phyloP scores from a whole-genome alignment of 768 basidiomycete genomes.

The Leucosporidium yakuticum region DNA sequence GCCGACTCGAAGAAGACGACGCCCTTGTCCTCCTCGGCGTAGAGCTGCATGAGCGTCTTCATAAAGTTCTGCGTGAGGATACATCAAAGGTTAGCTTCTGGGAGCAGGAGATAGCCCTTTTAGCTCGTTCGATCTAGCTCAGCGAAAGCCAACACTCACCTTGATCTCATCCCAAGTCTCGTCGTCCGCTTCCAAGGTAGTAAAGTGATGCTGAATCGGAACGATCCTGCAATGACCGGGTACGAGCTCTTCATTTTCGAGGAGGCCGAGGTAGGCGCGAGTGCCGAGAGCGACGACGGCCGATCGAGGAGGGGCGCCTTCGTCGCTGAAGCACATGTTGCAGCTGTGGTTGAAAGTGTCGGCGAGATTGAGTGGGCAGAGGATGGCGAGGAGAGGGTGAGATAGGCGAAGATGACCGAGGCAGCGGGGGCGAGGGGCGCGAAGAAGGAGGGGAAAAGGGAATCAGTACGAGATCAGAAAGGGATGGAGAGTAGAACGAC shows the following conservation, averaged over 20 bases:
- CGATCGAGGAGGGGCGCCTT: constrained; percentile 80
- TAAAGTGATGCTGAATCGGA: constrained; percentile 87
- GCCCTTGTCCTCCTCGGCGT: constrained; percentile 83
- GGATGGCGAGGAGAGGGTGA: background rate
- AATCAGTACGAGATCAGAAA: constrained; percentile 57
- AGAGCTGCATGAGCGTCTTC: constrained; percentile 96
- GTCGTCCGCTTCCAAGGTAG: constrained; percentile 87
- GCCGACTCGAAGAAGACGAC: constrained; percentile 95
- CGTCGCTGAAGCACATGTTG: constrained; percentile 54
- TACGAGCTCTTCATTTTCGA: constrained; percentile 77
- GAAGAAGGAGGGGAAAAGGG: too few relatives aligned
- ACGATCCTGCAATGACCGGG: constrained; percentile 91
- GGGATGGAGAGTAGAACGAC: background rate
- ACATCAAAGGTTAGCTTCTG: background rate
- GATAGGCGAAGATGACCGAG: too few relatives aligned
- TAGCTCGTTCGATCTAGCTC: background rate
- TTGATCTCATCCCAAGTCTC: constrained; percentile 97
- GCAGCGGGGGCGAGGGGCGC: too few relatives aligned
- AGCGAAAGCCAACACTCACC: constrained; percentile 51
- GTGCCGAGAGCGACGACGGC: constrained; percentile 87
- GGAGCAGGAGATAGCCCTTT: background rate
- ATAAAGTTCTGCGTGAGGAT: constrained; percentile 56
- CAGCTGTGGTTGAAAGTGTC: constrained; percentile 14
- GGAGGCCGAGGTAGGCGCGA: constrained; percentile 82
- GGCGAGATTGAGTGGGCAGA: background rate